Evolutionary conservation across 805 yeast genomes (phyloP).

Genomic region (Starmerella asiatica): DNA sequence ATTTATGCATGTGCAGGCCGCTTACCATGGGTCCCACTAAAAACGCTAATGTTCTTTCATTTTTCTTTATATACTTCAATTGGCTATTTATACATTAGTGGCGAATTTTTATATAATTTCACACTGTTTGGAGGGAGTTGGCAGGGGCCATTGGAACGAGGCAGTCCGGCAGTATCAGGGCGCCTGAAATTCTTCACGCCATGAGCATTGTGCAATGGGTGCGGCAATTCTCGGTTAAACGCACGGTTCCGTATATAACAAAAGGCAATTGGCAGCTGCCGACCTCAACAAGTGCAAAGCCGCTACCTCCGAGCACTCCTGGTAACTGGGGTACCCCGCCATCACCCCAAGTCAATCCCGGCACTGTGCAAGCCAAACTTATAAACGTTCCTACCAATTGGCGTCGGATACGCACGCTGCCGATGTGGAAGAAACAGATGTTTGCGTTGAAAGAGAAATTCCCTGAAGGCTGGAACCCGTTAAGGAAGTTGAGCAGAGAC

Average conservation of each 20-base stretch:
- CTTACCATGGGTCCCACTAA: no score
- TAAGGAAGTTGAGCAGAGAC: conserved; percentile 49
- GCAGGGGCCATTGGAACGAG: no score
- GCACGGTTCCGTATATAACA: conserved; percentile 16
- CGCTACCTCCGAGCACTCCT: not conserved
- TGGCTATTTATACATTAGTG: no score
- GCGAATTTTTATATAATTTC: no score
- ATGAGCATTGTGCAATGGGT: not conserved
- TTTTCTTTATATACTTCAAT: no score
- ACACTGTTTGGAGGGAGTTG: no score
- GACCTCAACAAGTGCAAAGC: not conserved
- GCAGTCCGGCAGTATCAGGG: no score
- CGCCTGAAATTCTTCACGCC: no score
- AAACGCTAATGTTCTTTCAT: no score
- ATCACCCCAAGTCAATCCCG: conserved; percentile 9
- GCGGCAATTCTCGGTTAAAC: conserved; percentile 1
- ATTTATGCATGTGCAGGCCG: no score
- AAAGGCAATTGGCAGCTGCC: conserved; percentile 30
- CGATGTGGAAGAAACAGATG: conserved; percentile 61
- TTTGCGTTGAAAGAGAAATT: conserved; percentile 50
- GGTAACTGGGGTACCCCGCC: conserved; percentile 1
- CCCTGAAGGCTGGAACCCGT: conserved; percentile 53
- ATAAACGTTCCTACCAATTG: conserved; percentile 35
- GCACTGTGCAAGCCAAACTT: not conserved
- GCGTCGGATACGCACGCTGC: conserved; percentile 33